phyloP scores from a whole-genome alignment of 1,284 basidiomycete species.

The Cutaneotrichosporon sp. region DNA sequence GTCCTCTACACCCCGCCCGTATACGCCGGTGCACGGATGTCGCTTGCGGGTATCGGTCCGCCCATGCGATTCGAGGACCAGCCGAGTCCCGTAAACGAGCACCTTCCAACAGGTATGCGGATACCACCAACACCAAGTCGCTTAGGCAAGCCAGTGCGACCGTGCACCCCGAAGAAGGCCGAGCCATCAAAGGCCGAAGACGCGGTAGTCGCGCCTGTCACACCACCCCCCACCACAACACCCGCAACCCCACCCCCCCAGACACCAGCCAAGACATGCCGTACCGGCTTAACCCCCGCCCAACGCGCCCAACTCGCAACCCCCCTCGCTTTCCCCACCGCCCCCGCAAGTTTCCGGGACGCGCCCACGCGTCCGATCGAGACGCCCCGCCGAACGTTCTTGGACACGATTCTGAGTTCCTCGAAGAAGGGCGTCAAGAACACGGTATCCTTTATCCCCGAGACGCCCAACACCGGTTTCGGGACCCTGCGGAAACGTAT shows the following conservation, averaged over 20 bases:
- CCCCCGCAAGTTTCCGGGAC: slow-evolving; percentile 7
- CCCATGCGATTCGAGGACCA: slow-evolving; percentile 18
- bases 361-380: neutral
- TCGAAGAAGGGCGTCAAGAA: neutral
- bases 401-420: slow-evolving; percentile 23
- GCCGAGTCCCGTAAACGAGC: neutral
- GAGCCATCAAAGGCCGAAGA: slow-evolving; percentile 6
- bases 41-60: slow-evolving; percentile 26
- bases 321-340: slow-evolving; percentile 39
- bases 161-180: neutral
- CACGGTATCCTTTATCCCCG: slow-evolving; percentile 9
- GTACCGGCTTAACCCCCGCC: slow-evolving; percentile 5
- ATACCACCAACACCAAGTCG: slow-evolving; percentile 24
- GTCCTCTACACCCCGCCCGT: slow-evolving; percentile 40
- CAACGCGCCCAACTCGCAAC: slow-evolving; percentile 35
- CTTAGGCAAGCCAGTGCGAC: slow-evolving; percentile 16
- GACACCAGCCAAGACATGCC: slow-evolving; percentile 9
- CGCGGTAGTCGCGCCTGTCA: neutral
- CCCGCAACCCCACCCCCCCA: neutral
- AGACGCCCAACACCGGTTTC: slow-evolving; percentile 9
- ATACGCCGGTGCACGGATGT: slow-evolving; percentile 22
- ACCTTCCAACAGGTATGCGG: neutral
- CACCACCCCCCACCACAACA: neutral
- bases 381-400: slow-evolving; percentile 41
- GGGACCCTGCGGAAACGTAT: slow-evolving; percentile 1